A percentile compares a stretch with the other conserved stretches of the same genome.
Conservation (phyloP, 768 basidiomycete genomes). For the Lactarius deliciosus region DNA sequence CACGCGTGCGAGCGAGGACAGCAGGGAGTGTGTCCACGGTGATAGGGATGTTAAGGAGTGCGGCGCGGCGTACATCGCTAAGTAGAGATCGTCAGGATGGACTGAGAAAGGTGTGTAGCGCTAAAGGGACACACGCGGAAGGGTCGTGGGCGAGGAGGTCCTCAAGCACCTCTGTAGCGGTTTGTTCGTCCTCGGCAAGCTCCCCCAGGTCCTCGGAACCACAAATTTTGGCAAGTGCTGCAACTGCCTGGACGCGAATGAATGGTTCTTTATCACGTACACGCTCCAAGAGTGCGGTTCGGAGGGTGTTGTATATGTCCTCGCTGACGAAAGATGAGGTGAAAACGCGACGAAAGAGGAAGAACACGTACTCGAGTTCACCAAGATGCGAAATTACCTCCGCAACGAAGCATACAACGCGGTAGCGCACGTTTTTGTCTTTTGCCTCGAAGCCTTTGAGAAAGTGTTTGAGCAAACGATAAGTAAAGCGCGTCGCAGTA, state of each 20-base stretch:
- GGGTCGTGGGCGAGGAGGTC: conserved; percentile 70
- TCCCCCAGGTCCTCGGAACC: conserved; percentile 65
- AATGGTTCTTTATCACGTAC: conserved; percentile 73
- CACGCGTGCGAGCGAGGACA: conserved; percentile 75
- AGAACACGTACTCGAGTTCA: conserved; percentile 72
- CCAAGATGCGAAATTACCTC: conserved; percentile 80
- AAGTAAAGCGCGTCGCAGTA: conserved; percentile 48
- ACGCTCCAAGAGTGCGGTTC: conserved; percentile 65
- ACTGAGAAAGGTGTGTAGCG: background rate
- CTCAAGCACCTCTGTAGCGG: conserved; percentile 59
- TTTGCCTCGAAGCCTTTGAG: conserved; percentile 79
- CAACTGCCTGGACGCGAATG: conserved; percentile 77
- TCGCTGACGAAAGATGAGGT: conserved; percentile 49
- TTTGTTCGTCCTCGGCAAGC: conserved; percentile 49
- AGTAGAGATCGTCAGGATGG: background rate
- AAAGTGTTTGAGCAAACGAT: conserved; percentile 53
- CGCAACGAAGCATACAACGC: conserved; percentile 72
- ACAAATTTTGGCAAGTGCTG: conserved; percentile 75
- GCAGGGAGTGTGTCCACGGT: conserved; percentile 54
- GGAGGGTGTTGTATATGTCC: conserved; percentile 65
- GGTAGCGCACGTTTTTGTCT: conserved; percentile 83
- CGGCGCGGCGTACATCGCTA: conserved; percentile 86
- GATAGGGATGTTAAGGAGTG: conserved; percentile 68
- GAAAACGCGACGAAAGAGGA: background rate
- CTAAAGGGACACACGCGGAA: conserved; percentile 57